Evolutionary conservation across 148 eudicot species (phyloP), one percentile per base, ranked within the genome.

Genomic region (Selenicereus undatus): DNA sequence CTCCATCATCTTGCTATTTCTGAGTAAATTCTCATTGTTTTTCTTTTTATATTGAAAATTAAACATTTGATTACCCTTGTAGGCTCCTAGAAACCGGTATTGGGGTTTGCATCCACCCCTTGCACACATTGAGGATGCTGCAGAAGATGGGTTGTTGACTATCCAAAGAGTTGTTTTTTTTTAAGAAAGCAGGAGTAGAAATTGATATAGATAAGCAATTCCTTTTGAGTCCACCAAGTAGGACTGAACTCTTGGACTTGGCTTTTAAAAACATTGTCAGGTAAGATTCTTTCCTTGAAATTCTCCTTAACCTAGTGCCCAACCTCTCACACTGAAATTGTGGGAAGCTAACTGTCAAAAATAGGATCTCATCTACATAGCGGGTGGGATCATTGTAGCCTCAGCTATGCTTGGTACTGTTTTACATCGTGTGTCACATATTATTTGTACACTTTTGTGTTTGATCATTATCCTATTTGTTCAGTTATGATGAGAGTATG

Each of bases 21-120:
- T 45, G 2, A 42, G 52, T 39, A 42, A 22, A 24, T 73, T 73
- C 29, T 22, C 30, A 21, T 43, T 24, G 35, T 22, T 65, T 62
- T 66, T 35, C 78, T 75, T 43, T 13, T 75, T 43, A 54, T 65
- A 7, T 16, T 78, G 74, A 65, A 35, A 26, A 6, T 64, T 29
- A 24, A 30, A 27, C 32, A 29, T 80, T 79, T 56, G 39, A 50
- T 39, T 78, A 50, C 43, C 36, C 29, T 82, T 80, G 75, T 87
- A 96, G 99, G 99, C 92, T 71, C 98, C 99, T 22, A 90, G 97
- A 81, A 94, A 91, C 73, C 84, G 98, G 27, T 96, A 94, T 77
- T 96, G 99, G 99, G 98, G 98, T 60, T 86, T 96, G 87, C 99
- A 96, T 82, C 99, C 99, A 76, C 98, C 99, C 45, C 99, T 98